Base-by-base conservation (phyloP, 2,329 filamentous ascomycete species). In the Dothideomycetes sp. region DNA sequence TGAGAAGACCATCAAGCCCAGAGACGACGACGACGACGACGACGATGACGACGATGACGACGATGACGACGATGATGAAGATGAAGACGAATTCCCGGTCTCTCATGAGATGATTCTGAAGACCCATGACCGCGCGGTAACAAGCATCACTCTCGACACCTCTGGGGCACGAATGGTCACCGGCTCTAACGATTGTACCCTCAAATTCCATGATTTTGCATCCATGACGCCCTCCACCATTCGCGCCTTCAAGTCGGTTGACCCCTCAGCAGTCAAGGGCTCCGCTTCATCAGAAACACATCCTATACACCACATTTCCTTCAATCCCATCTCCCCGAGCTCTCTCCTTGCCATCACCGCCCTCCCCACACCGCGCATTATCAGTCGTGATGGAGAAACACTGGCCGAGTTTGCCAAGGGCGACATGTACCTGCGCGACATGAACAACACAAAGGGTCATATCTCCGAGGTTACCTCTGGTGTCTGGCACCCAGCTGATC, bases 381-480 rank as follows among this genome's bases (percentile, higher is more conserved):
- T 96, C 59, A 84, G 78, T 52, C 79, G 91, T 54, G 89, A 98
- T 64, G 91, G 91, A 27, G 85, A 93, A 31, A 72, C 83, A 6
- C 53, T 93, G 34, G 81, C 82, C 1, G 87, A 95, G 56, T 96
- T 94, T 50, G 82, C 87, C 51, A 98, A 98, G 64, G 91, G 91
- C 32, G 91, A 98, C 59, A 96, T 96, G 88, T 98, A 98, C 55
- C 66, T 98, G 50, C 76, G 89, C 41, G 91, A 98, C 60, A 93
- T 96, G 82, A 78, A 95, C 63, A 88, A 96, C 59, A 98, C 91
- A 4, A 96, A 95, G 59, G 91, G 91, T 1, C 91, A 98, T 62
- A 80, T 95, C 38, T 88, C 88, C 4, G 91, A 95, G 62, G 76
- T 95, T 28, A 87, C 86, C 3, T 83, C 81, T 16, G 89, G 85